phyloP scores from a whole-genome alignment of 1,139 yeast species.

The Sugiyamaella sp. region DNA sequence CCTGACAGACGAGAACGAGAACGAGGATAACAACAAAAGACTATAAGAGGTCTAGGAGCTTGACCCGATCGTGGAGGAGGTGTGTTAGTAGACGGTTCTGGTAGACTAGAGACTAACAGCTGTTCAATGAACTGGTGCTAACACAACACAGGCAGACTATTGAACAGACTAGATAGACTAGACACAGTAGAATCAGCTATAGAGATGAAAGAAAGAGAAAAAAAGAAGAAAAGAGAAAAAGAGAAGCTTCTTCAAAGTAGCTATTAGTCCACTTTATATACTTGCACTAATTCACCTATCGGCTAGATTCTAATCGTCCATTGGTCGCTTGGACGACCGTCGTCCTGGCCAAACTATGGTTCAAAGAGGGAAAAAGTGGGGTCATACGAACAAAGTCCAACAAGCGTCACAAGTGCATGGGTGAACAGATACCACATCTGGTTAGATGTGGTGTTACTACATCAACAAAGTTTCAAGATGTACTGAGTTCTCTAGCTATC shows the following conservation, averaged over 20 bases:
- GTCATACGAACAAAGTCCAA: constrained; percentile 6
- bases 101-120: background rate
- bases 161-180: constrained; percentile 5
- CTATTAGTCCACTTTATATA: too few relatives aligned
- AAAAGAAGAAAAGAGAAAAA: background rate
- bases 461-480: constrained; percentile 1
- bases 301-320: too few relatives aligned
- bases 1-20: background rate
- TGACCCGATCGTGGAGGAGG: background rate
- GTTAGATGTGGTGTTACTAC: constrained; percentile 13
- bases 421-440: constrained; percentile 4
- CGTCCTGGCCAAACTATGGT: too few relatives aligned
- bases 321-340: background rate
- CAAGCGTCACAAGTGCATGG: too few relatives aligned
- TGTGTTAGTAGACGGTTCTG: too few relatives aligned
- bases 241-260: too few relatives aligned
- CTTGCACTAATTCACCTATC: too few relatives aligned
- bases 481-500: too few relatives aligned
- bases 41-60: background rate
- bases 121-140: background rate
- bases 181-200: background rate
- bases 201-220: background rate
- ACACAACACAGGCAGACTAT: background rate
- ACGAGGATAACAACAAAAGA: background rate
- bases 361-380: constrained; percentile 19